Evolutionary conservation across 768 basidiomycete genomes (phyloP), one percentile per base, ranked within the genome.

Genomic region (Macrocybe gigantea): DNA sequence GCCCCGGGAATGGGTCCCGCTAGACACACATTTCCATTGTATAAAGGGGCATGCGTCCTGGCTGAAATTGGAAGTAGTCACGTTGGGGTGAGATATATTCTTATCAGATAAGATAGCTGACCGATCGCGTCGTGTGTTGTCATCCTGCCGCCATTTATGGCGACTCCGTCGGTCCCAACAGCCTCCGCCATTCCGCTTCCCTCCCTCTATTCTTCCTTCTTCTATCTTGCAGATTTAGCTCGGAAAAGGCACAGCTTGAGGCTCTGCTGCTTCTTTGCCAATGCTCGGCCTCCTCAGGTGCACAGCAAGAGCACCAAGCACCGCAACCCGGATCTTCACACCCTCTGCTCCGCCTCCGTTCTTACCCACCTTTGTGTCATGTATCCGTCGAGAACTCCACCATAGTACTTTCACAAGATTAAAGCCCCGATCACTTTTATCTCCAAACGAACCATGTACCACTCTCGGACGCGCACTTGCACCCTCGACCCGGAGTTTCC

Each of bases 401-500:
- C 33, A 33, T 40, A 15, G 3, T 45, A 56, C 38, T 32, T 49
- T 15, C 9, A 35, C 49, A 15, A 30, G 40, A 47, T 10, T 35
- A 12, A 32, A 15, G 31, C 35, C 33, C 33, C 31, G n/a, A 11
- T 6, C 9, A 9, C 22, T 37, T 11, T 2, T 7, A 29, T 38
- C 6, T 33, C 30, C 41, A 7, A 2, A 12, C 37, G 7, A 12
- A 38, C 35, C 46, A 43, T 45, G 15, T 32, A 22, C 22, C 43
- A 31, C n/a, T 31, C 36, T 12, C 34, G 33, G 8, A 22, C n/a
- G 6, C 33, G 11, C 33, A 5, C 14, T 33, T 14, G 29, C 13
- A 8, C 10, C 41, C 2, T 46, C 44, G 22, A 42, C 36, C 44
- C 56, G 58, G 30, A 33, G 47, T 5, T 57, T 59, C 33, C 49